Conservation (phyloP, 208 protist genomes). For the Crithidia bombi region DNA sequence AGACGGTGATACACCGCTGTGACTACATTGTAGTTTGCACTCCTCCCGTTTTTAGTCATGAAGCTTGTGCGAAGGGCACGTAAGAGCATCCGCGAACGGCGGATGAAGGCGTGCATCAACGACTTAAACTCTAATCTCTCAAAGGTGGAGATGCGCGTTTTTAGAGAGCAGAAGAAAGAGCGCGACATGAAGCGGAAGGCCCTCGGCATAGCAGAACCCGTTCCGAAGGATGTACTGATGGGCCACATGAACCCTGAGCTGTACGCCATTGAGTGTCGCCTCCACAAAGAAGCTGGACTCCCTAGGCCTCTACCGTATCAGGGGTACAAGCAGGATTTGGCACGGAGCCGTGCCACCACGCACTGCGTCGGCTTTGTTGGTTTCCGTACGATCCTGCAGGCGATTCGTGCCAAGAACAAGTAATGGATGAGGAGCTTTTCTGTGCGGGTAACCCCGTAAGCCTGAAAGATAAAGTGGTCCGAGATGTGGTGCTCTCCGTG, state of each 20-base stretch:
- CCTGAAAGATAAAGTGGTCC: neutral
- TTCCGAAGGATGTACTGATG: conserved; percentile 57
- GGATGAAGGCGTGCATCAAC: conserved; percentile 88
- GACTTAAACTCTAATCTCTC: conserved; percentile 81
- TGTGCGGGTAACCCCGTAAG: neutral
- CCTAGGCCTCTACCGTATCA: conserved; percentile 72
- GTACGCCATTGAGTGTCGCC: conserved; percentile 82
- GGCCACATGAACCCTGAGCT: conserved; percentile 83
- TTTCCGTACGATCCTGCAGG: conserved; percentile 60
- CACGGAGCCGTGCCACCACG: conserved; percentile 24
- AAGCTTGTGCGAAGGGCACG: conserved; percentile 85
- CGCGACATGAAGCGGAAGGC: conserved; percentile 39
- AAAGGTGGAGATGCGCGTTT: conserved; percentile 86
- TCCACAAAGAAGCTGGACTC: conserved; percentile 81
- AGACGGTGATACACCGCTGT: neutral
- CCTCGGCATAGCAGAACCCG: conserved; percentile 36
- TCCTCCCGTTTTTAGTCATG: conserved; percentile 42
- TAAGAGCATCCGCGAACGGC: conserved; percentile 87
- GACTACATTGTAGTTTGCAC: neutral
- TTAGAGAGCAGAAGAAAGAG: conserved; percentile 58
- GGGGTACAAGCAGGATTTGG: conserved; percentile 44
- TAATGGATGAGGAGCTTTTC: conserved; percentile 9
- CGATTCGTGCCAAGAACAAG: conserved; percentile 41
- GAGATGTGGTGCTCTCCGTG: neutral
- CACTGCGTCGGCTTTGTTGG: conserved; percentile 80